Evolutionary conservation across 2,329 filamentous ascomycete genomes (phyloP).

Genomic region (Diplocarpon mali): DNA sequence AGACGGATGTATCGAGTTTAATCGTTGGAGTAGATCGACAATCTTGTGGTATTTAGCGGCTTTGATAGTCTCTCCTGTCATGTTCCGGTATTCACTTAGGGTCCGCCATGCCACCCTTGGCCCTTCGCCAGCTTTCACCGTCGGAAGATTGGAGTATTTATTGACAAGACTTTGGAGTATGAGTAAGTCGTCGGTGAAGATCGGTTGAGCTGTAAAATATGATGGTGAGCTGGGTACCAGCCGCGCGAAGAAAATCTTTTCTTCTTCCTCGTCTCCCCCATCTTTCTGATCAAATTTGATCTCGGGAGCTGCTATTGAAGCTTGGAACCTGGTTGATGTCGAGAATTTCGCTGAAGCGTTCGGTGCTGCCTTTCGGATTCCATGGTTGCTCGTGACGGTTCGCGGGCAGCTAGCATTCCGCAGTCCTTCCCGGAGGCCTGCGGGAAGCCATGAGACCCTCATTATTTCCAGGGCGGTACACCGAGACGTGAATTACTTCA

Average conservation of each 20-base stretch:
- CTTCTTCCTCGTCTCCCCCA: slow-evolving; percentile 13
- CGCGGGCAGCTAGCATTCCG: slow-evolving; percentile 15
- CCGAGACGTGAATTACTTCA: too few species aligned
- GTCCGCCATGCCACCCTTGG: slow-evolving; percentile 73
- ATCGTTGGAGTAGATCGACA: slow-evolving; percentile 60
- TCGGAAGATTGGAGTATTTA: slow-evolving; percentile 64
- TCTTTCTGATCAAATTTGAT: slow-evolving; percentile 30
- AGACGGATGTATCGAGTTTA: slow-evolving; percentile 77
- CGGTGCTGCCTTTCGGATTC: slow-evolving; percentile 10
- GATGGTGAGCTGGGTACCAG: slow-evolving; percentile 75
- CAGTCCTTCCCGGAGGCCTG: slow-evolving; percentile 20
- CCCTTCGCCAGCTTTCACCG: slow-evolving; percentile 50
- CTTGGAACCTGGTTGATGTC: slow-evolving; percentile 23
- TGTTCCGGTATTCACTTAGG: slow-evolving; percentile 61
- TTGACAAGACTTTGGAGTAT: slow-evolving; percentile 59
- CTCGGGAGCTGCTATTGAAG: slow-evolving; percentile 33
- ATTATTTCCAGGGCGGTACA: slow-evolving; percentile 16
- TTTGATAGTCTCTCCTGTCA: slow-evolving; percentile 61
- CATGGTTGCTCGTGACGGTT: slow-evolving; percentile 5
- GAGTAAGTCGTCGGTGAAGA: slow-evolving; percentile 78
- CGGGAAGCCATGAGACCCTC: slow-evolving; percentile 25
- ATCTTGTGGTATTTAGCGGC: slow-evolving; percentile 70
- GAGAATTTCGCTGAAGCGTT: slow-evolving; percentile 18
- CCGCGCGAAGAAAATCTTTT: slow-evolving; percentile 44
- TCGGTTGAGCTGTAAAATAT: slow-evolving; percentile 84